Evolutionary conservation across 2,329 filamentous ascomycete genomes (phyloP), one percentile per base, ranked within the genome.

Genomic region (Sporothrix brunneoviolacea): DNA sequence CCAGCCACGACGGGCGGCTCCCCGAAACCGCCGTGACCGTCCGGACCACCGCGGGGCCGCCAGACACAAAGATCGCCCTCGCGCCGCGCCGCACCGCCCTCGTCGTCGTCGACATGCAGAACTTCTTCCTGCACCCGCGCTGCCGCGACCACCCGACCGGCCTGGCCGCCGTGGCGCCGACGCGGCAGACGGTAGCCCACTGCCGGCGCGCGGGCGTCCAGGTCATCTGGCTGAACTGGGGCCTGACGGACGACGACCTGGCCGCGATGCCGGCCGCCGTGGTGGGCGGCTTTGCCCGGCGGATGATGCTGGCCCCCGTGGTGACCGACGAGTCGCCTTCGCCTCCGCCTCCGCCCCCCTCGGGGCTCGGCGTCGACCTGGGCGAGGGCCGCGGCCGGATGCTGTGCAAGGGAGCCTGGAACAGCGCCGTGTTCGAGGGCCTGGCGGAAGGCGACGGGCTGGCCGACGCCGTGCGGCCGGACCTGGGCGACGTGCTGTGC

Each of bases 321-420:
- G 7, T n/a, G 10, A 24, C 9, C 16, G 15, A 21, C 54, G 35
- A 21, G 48, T n/a, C n/a, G n/a, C n/a, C n/a, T n/a, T n/a, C n/a
- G n/a, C n/a, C n/a, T n/a, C n/a, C n/a, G n/a, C n/a, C n/a, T n/a
- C 41, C 53, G 55, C 30, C 52, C 40, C 38, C 24, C 53, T 21
- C 57, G 48, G 73, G 70, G 2, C 64, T 76, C 6, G 77, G 77
- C 8, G 63, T 64, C 18, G 74, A 76, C 33, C 65, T 77, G 12
- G 74, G 74, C 3, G 55, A 58, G 8, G 64, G 67, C 5, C 62
- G 63, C 47, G 72, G 76, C 1, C 62, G 68, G 13, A 61, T 75
- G 21, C 66, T 83, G 24, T 72, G 79, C 62, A 65, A 71, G 2
- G 73, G 70, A n/a, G 65, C 67, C 9, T 82, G 79, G 79, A 83